Percentiles rank a stretch among this genome's conserved stretches.
phyloP scores from a whole-genome alignment of 805 yeast genomes.

The Saccharomycopsis sp. region DNA sequence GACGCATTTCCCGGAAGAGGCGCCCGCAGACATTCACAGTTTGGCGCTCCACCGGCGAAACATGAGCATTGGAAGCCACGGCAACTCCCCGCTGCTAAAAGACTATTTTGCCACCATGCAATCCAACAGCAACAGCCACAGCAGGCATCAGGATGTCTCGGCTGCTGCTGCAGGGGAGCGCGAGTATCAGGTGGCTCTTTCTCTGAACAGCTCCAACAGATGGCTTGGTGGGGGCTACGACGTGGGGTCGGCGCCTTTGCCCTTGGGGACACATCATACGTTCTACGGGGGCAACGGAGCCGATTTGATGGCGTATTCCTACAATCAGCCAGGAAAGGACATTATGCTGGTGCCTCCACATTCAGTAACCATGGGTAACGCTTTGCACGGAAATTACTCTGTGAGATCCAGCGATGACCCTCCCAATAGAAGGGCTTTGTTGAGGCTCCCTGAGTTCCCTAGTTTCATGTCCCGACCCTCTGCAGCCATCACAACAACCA shows the following conservation, averaged over 20 bases:
- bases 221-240: slow-evolving; percentile 4
- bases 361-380: slow-evolving; percentile 13
- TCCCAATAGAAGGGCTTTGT: slow-evolving; percentile 10
- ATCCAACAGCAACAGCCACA: too few species aligned
- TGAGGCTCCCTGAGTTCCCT: slow-evolving; percentile 11
- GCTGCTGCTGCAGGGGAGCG: not conserved
- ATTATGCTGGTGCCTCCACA: slow-evolving; percentile 23
- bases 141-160: too few species aligned
- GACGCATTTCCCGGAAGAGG: not conserved
- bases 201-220: not conserved
- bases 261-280: not conserved
- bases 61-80: not conserved
- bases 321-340: slow-evolving; percentile 2
- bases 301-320: not conserved
- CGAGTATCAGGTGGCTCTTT: not conserved
- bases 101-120: too few species aligned
- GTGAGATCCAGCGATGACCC: slow-evolving; percentile 14
- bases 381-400: slow-evolving; percentile 9
- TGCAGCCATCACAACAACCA: slow-evolving; percentile 28
- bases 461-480: slow-evolving; percentile 26
- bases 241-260: slow-evolving; percentile 16
- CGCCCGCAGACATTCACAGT: not conserved
- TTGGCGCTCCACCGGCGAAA: not conserved
- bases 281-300: not conserved
- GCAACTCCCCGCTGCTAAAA: not conserved